Evolutionary conservation across 257 asterid genomes (phyloP), one percentile per base, ranked within the genome.

Genomic region (Scutellaria baicalensis): DNA sequence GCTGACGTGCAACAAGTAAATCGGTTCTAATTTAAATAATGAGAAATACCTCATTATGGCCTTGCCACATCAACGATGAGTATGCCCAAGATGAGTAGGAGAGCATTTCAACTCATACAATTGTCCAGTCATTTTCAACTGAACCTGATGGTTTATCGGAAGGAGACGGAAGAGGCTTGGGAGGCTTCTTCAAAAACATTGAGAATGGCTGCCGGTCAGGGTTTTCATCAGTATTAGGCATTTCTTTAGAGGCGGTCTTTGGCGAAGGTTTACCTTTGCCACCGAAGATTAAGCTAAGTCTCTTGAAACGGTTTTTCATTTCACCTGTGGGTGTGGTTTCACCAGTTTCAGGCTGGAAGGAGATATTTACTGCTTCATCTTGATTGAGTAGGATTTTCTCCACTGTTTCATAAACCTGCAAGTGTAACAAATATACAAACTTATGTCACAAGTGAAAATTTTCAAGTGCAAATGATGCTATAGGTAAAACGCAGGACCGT

Each of bases 371-470:
- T 16, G 78, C 81, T 74, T 89, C 96, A 9, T 91, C 92, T 69
- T 82, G 96, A 62, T 88, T 86, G 56, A 79, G 69, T 66, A 91
- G 79, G 90, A 94, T 94, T 17, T 84, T 80, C 85, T 94, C 97
- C 35, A 94, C 85, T 18, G 97, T 83, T 80, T 91, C 97, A 48
- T 94, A 94, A 35, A 94, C 99, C 97, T 93, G 74, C 2, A 23
- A 23, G 27, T 66, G 31, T 55, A 62, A 59, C 63, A 70, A n/a
- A 36, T 20, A 21, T 10, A 1, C 44, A 47, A 13, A 27, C 17
- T 45, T 31, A 9, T 20, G 11, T 1, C 20, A 6, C 16, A 48
- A 27, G 33, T 27, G 33, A 27, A 27, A 5, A 27, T 2, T 27
- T 27, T 27, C 33, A 27, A 27, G 33, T 27, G 4, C 33, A 27